Conservation (phyloP, 345 rosid genomes). For the Eucalyptus pumila region DNA sequence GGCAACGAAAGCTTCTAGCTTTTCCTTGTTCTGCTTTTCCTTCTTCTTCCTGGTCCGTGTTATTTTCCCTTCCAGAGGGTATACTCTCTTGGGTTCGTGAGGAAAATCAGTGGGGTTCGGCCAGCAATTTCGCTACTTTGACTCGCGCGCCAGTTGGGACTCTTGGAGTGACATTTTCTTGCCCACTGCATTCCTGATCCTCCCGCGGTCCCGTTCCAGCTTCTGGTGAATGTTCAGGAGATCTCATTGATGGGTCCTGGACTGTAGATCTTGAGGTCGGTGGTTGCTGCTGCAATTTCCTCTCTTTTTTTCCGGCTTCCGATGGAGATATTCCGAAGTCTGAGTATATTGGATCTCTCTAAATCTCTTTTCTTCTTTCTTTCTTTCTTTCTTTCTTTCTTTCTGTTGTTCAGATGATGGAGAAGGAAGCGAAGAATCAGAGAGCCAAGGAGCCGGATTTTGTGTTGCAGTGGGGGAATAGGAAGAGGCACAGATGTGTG, state of each 20-base stretch:
- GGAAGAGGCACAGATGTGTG: constrained; percentile 77
- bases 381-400: not conserved
- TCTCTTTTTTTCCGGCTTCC: not conserved
- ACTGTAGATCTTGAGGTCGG: not conserved
- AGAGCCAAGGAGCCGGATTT: constrained; percentile 62
- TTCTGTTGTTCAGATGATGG: constrained; percentile 24
- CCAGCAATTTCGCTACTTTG: not conserved
- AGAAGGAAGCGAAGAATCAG: constrained; percentile 52
- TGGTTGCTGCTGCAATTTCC: not conserved
- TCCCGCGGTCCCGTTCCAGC: not conserved
- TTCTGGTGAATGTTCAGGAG: not conserved
- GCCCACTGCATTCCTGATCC: not conserved
- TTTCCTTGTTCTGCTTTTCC: not conserved
- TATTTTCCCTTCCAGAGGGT: not conserved
- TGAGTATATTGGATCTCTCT: not conserved
- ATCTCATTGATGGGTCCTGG: not conserved
- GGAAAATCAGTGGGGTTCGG: not conserved
- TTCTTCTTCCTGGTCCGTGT: not conserved
- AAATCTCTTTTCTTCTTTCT: not conserved
- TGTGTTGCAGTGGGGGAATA: constrained; percentile 85
- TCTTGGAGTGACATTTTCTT: not conserved
- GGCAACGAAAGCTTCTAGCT: not conserved
- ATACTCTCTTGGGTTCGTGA: not conserved
- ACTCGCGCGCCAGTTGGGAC: not conserved
- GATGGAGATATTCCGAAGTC: not conserved